Evolutionary conservation across 129 eudicot genomes (phyloP).

Genomic region (Artemisia annua): DNA sequence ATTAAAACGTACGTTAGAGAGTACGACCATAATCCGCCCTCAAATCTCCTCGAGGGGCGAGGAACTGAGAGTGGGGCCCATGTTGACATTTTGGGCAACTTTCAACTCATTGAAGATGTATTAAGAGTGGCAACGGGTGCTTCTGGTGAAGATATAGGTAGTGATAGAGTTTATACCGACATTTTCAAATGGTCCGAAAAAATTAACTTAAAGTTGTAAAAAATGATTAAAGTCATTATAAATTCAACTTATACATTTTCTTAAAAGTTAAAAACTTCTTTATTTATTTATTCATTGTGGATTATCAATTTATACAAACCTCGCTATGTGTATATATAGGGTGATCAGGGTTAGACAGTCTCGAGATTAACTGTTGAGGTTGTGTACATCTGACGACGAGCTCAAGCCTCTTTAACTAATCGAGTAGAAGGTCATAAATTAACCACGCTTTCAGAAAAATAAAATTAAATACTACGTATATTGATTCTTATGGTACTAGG

Average conservation of each 20-base stretch:
- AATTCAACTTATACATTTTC: too few species aligned
- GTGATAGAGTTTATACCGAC: conserved; percentile 76
- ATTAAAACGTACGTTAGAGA: conserved; percentile 66
- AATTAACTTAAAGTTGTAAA: conserved; percentile 48
- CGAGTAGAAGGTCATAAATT: too few species aligned
- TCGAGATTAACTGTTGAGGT: too few species aligned
- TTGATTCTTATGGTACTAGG: conserved; percentile 23
- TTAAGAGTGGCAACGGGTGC: conserved; percentile 90
- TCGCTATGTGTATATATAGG: too few species aligned
- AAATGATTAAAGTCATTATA: not conserved
- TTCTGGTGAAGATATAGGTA: conserved; percentile 72
- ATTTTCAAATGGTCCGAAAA: conserved; percentile 84
- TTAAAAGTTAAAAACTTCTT: too few species aligned
- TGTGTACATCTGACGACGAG: too few species aligned
- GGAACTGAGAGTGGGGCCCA: conserved; percentile 97
- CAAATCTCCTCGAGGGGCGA: conserved; percentile 79
- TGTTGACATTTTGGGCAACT: conserved; percentile 92
- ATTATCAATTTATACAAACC: too few species aligned
- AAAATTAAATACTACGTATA: not conserved
- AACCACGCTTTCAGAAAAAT: not conserved
- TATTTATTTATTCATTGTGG: too few species aligned
- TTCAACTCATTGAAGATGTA: conserved; percentile 78
- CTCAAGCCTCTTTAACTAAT: too few species aligned
- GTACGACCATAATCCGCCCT: conserved; percentile 85
- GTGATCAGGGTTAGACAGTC: too few species aligned